Percentiles rank a stretch among this genome's conserved stretches.
These are phyloP conservation scores for Lentinula aciculospora DNA, from an alignment of 768 basidiomycete genomes.

Conservation along the genomic window DNA sequence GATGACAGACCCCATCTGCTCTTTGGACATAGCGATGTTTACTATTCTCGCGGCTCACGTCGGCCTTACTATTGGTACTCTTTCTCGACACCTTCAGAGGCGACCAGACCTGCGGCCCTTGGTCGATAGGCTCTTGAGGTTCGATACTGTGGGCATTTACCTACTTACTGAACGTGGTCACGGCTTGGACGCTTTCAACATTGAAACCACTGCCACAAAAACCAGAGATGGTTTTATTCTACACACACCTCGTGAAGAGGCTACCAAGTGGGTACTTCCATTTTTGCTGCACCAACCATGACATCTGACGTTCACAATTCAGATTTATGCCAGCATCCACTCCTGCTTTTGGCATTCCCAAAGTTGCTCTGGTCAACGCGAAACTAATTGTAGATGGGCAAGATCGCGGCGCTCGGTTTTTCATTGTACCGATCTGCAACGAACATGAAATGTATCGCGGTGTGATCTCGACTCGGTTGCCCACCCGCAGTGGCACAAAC, in stretches of 20 bases:
- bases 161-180: conserved; percentile 53
- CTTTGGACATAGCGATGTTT: conserved; percentile 46
- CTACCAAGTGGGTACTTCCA: conserved; percentile 41
- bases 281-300: neutral
- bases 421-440: conserved; percentile 51
- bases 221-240: conserved; percentile 46
- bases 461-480: conserved; percentile 43
- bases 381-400: conserved; percentile 44
- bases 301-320: conserved; percentile 6
- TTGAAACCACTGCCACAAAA: conserved; percentile 55
- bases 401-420: conserved; percentile 47
- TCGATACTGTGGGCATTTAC: conserved; percentile 49
- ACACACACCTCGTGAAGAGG: conserved; percentile 51
- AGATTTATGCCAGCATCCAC: conserved; percentile 60
- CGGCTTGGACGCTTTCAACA: conserved; percentile 54
- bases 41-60: conserved; percentile 48
- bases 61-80: conserved; percentile 48
- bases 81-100: conserved; percentile 40
- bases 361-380: conserved; percentile 54
- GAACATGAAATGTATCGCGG: conserved; percentile 48
- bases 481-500: conserved; percentile 44
- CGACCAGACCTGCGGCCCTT: conserved; percentile 46
- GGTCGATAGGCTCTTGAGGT: conserved; percentile 42
- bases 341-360: conserved; percentile 46
- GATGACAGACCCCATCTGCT: conserved; percentile 47